Evolutionary conservation across 2,329 filamentous ascomycete species (phyloP).

Genomic region (Cladorrhinum sp.): DNA sequence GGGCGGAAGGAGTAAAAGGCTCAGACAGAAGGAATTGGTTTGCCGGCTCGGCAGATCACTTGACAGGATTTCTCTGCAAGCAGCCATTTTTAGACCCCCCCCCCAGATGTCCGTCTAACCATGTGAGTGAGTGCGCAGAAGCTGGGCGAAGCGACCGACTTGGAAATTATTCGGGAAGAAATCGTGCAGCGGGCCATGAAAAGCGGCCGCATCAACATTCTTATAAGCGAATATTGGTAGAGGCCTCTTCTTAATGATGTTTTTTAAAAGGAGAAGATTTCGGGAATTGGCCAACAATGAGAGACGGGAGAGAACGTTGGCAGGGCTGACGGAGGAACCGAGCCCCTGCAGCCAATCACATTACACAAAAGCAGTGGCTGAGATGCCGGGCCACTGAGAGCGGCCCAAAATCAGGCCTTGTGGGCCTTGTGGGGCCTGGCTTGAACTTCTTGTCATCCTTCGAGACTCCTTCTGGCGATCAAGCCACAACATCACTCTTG

Average conservation of each 20-base stretch:
- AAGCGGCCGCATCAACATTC: slow-evolving; percentile 14
- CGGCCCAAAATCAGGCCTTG: slow-evolving; percentile 5
- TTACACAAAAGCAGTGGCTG: slow-evolving; percentile 4
- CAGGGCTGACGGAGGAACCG: slow-evolving; percentile 4
- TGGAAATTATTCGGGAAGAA: background rate
- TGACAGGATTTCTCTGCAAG: background rate
- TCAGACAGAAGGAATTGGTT: background rate
- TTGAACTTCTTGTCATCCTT: background rate
- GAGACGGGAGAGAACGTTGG: background rate
- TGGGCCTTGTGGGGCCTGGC: slow-evolving; percentile 4
- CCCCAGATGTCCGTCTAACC: too few relatives aligned
- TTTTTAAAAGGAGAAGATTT: background rate
- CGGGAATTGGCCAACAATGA: background rate
- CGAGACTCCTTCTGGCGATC: slow-evolving; percentile 2
- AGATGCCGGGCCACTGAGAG: slow-evolving; percentile 5
- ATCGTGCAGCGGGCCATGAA: slow-evolving; percentile 5
- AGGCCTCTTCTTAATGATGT: background rate
- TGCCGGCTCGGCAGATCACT: background rate
- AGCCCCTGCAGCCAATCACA: background rate
- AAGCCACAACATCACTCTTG: slow-evolving; percentile 1
- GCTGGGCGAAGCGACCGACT: background rate
- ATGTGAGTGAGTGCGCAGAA: background rate
- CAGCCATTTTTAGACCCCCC: background rate
- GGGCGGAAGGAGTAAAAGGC: background rate
- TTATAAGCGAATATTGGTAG: background rate